Base-by-base conservation (phyloP, 108 stramenopile genomes). In the Skeletonema potamos region DNA sequence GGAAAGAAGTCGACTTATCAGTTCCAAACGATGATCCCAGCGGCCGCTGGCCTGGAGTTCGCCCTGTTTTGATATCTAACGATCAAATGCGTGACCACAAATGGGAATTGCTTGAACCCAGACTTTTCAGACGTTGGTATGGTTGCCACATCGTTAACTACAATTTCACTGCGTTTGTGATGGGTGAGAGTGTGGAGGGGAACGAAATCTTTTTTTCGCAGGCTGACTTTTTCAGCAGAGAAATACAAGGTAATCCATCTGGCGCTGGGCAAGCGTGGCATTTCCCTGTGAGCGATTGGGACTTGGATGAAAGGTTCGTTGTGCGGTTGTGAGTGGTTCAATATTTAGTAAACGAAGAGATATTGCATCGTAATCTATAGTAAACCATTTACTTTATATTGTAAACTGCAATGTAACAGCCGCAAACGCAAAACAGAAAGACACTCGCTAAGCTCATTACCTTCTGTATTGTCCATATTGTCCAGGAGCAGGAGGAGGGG, bases 1-100 rank as follows among this genome's bases (percentile, higher is more conserved):
- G 84, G 10, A 73, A 67, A 12, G 81, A 60, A 36, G 63, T 84
- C 18, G 77, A 89, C 34, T 62, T 89, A 27, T 86, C 77, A 34
- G 82, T 94, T 18, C 62, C 66, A 39, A 77, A 75, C 9, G 71
- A 76, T 48, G 85, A 91, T 41, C 41, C 64, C 11, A 71, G 81
- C 9, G 85, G 86, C 1, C 66, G 89, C 29, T 95, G 85, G 82
- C 91, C 94, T 27, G 92, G 94, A 9, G 82, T 74, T 9, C 77
- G 94, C 15, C 91, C 94, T 12, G 84, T 91, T 70, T 72, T 95
- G 1, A 81, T 95, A 41, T 84, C 89, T 6, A 95, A 95, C 62
- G 94, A 95, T 70, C 85, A 90, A 74, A 88, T 95, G 83, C 62
- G 94, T 11, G 94, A 95, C 68, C 94, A 95, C 73, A 90, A 86